A percentile compares a stretch with the other conserved stretches of the same genome.
Evolutionary conservation across 768 basidiomycete species (phyloP).

Genomic region (Pisolithus orientalis): DNA sequence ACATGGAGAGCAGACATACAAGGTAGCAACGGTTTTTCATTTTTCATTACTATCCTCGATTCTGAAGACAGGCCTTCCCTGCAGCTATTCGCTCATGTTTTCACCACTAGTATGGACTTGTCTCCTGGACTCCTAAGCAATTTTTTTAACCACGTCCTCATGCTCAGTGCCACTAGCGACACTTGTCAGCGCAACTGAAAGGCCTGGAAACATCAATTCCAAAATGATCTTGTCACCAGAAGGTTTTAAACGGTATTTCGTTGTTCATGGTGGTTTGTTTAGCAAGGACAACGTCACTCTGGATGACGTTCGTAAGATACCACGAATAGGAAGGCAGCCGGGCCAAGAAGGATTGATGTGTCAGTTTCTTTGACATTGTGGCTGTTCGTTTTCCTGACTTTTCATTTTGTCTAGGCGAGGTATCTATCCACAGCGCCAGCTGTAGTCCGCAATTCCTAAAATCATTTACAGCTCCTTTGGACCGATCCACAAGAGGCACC

Average conservation of each 20-base stretch:
- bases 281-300: conserved; percentile 93
- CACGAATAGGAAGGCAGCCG: conserved; percentile 84
- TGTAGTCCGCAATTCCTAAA: conserved; percentile 3
- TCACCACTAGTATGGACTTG: conserved; percentile 66
- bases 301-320: conserved; percentile 85
- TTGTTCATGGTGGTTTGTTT: conserved; percentile 95
- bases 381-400: conserved; percentile 7
- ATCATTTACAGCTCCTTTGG: conserved; percentile 68
- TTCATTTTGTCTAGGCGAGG: conserved; percentile 49
- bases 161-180: conserved; percentile 84
- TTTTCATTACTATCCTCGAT: neutral
- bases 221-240: conserved; percentile 74
- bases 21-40: conserved; percentile 38
- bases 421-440: conserved; percentile 22
- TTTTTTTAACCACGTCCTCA: conserved; percentile 27
- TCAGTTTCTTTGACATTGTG: conserved; percentile 30
- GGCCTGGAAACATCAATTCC: conserved; percentile 32
- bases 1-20: conserved; percentile 92
- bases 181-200: conserved; percentile 67
- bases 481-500: conserved; percentile 88
- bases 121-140: neutral
- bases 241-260: conserved; percentile 83
- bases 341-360: conserved; percentile 96
- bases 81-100: conserved; percentile 91
- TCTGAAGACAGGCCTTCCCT: neutral